A percentile compares a stretch with the other conserved stretches of the same genome.
phyloP scores from a whole-genome alignment of 805 yeast species.

The Allodekkera sacchari region DNA sequence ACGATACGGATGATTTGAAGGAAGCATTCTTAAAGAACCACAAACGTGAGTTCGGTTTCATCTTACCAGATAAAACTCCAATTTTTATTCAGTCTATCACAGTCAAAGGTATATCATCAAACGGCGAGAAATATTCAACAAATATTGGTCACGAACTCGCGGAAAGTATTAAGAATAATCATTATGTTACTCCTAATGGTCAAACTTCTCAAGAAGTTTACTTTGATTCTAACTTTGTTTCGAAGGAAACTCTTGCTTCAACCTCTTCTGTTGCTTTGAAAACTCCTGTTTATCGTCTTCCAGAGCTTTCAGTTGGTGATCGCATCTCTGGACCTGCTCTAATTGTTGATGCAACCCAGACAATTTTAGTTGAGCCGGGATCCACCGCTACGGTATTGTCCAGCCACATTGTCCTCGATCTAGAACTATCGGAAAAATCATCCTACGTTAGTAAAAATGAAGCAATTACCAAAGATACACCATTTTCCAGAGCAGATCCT shows the following conservation, averaged over 20 bases:
- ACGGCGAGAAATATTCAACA: constrained; percentile 13
- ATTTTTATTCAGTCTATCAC: constrained; percentile 1
- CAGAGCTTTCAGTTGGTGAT: constrained; percentile 31
- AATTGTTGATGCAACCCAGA: constrained; percentile 29
- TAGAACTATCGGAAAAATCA: constrained; percentile 7
- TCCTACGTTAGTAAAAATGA: constrained; percentile 15
- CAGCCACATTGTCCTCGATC: constrained; percentile 27
- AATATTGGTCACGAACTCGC: constrained; percentile 24
- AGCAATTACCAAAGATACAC: constrained; percentile 30
- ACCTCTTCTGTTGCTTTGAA: constrained; percentile 17
- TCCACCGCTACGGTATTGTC: constrained; percentile 26
- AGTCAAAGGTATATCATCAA: background rate
- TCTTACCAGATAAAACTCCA: constrained; percentile 7
- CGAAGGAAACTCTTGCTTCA: too few species aligned
- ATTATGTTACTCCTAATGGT: background rate
- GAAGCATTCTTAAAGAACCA: constrained; percentile 19
- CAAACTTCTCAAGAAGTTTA: background rate
- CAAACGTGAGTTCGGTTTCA: constrained; percentile 26
- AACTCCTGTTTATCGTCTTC: constrained; percentile 10
- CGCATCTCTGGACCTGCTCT: constrained; percentile 41
- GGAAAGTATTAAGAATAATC: constrained; percentile 8
- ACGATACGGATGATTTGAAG: constrained; percentile 14
- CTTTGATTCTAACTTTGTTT: constrained; percentile 4
- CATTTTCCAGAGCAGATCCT: constrained; percentile 31
- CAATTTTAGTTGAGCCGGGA: constrained; percentile 27